These are phyloP conservation scores for Ascochyta pisi DNA, from an alignment of 2,329 filamentous ascomycete species.

Conservation along the genomic window DNA sequence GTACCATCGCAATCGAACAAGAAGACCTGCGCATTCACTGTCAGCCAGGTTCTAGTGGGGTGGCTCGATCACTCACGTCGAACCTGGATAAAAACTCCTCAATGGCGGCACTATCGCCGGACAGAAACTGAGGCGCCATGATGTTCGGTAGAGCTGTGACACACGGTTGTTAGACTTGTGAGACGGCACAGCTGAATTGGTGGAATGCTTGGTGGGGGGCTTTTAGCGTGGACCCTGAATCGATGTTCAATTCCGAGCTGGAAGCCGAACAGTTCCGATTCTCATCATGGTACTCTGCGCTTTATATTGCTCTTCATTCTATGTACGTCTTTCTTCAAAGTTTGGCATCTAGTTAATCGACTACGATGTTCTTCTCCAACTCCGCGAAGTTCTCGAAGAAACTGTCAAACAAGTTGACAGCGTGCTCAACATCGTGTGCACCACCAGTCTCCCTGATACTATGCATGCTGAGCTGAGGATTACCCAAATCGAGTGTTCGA, in stretches of 20 bases:
- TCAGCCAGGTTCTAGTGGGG: slow-evolving; percentile 22
- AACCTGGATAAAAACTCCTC: slow-evolving; percentile 87
- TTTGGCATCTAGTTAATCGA: slow-evolving; percentile 66
- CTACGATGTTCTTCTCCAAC: slow-evolving; percentile 80
- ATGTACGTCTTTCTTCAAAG: slow-evolving; percentile 26
- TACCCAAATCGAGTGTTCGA: slow-evolving; percentile 89
- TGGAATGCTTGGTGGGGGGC: slow-evolving; percentile 39
- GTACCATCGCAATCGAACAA: slow-evolving; percentile 96
- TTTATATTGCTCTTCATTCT: slow-evolving; percentile 12
- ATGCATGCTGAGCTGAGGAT: slow-evolving; percentile 96
- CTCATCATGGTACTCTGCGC: slow-evolving; percentile 10
- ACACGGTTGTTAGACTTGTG: background rate
- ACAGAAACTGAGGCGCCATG: slow-evolving; percentile 67
- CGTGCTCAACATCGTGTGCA: slow-evolving; percentile 83
- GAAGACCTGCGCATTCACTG: slow-evolving; percentile 70
- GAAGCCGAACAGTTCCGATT: slow-evolving; percentile 17
- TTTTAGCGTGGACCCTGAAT: slow-evolving; percentile 34
- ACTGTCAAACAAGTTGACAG: slow-evolving; percentile 82
- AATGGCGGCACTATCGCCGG: slow-evolving; percentile 78
- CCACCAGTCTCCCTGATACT: slow-evolving; percentile 94
- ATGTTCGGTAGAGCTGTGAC: background rate
- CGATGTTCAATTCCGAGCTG: background rate
- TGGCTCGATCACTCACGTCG: slow-evolving; percentile 70
- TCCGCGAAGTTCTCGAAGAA: slow-evolving; percentile 88
- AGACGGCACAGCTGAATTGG: slow-evolving; percentile 1